Evolutionary conservation across 768 basidiomycete species (phyloP).

Genomic region (Lactifluus piperatus): DNA sequence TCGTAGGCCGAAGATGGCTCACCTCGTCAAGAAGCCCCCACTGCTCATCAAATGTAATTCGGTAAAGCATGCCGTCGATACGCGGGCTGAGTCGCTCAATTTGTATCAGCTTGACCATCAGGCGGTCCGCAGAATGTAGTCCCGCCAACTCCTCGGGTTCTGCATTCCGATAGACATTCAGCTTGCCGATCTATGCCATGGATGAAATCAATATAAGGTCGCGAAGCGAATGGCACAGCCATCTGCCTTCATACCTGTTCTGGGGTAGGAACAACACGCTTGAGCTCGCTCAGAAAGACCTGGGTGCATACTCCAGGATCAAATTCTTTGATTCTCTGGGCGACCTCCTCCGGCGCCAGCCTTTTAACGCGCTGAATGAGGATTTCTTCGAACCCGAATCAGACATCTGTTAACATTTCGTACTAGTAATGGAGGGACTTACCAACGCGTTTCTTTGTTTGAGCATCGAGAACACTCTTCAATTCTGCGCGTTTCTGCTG

Average conservation of each 20-base stretch:
- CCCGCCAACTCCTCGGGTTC: constrained; percentile 76
- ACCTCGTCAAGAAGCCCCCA: constrained; percentile 79
- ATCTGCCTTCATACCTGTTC: constrained; percentile 57
- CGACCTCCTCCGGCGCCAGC: constrained; percentile 81
- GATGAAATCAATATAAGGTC: not conserved
- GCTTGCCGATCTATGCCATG: constrained; percentile 63
- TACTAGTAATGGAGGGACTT: constrained; percentile 28
- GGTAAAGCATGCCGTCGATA: constrained; percentile 94
- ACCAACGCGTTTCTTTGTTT: constrained; percentile 93
- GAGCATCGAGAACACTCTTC: constrained; percentile 82
- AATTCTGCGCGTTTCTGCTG: constrained; percentile 83
- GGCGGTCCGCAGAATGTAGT: constrained; percentile 89
- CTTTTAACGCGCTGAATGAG: constrained; percentile 82
- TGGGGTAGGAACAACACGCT: constrained; percentile 81
- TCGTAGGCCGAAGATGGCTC: constrained; percentile 21
- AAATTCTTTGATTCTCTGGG: constrained; percentile 74
- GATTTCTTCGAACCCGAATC: constrained; percentile 52
- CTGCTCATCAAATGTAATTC: constrained; percentile 79
- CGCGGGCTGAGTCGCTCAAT: constrained; percentile 83
- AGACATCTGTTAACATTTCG: not conserved
- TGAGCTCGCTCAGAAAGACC: constrained; percentile 81
- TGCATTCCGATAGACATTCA: constrained; percentile 84
- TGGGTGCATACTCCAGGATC: constrained; percentile 83
- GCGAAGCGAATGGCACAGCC: not conserved
- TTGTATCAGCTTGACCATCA: constrained; percentile 96